phyloP scores from a whole-genome alignment of 805 yeast species.

The Lachancea kluyveri region DNA sequence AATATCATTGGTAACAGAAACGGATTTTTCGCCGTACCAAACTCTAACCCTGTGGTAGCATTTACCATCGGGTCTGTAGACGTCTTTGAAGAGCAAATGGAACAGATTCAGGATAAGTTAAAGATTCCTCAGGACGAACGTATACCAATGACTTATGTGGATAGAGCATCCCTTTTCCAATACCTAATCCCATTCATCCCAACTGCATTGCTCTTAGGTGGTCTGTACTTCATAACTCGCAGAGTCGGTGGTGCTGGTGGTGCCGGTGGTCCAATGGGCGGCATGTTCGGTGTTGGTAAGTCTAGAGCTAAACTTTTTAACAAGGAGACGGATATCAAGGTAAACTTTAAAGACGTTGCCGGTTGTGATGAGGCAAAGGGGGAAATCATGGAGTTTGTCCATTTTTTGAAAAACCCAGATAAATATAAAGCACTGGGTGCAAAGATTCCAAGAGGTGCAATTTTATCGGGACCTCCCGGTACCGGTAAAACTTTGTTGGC shows the following conservation, averaged over 20 bases:
- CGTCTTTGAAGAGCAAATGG: conserved; percentile 77
- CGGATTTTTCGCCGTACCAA: conserved; percentile 11
- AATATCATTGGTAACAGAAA: conserved; percentile 9
- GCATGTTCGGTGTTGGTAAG: conserved; percentile 85
- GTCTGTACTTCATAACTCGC: conserved; percentile 42
- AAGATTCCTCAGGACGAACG: conserved; percentile 64
- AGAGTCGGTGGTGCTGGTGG: conserved; percentile 34
- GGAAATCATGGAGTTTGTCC: conserved; percentile 97
- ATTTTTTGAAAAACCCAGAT: conserved; percentile 81
- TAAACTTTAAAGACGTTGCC: conserved; percentile 90
- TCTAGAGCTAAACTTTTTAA: conserved; percentile 88
- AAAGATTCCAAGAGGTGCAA: conserved; percentile 96
- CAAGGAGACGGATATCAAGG: conserved; percentile 84
- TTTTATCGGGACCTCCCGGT: conserved; percentile 97
- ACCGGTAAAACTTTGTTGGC: conserved; percentile 97
- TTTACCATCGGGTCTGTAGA: conserved; percentile 89
- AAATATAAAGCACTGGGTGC: conserved; percentile 94
- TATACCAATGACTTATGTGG: conserved; percentile 70
- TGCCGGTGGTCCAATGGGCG: conserved; percentile 53
- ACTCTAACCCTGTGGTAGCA: conserved; percentile 42
- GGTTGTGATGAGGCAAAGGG: conserved; percentile 96
- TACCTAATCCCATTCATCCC: conserved; percentile 71
- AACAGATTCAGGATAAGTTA: conserved; percentile 60
- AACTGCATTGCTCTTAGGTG: conserved; percentile 74
- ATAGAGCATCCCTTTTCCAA: conserved; percentile 58